Base-by-base conservation (phyloP, 495 filamentous ascomycete genomes). In the Penicillium atrosanguineum region DNA sequence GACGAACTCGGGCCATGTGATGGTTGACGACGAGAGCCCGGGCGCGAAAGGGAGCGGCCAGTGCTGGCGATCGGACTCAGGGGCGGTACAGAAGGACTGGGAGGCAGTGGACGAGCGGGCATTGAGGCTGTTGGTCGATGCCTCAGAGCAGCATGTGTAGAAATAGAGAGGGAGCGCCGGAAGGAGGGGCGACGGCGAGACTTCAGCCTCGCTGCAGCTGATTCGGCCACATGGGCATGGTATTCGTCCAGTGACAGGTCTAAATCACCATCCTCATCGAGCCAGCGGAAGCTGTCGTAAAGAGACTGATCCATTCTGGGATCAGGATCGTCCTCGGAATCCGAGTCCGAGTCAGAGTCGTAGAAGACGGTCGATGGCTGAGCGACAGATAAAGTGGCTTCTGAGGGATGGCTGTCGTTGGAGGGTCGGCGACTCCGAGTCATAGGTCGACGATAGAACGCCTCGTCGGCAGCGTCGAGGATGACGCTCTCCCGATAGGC, bases 211-310 rank as follows among this genome's bases (percentile, higher is more conserved):
- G 19, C 26, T 6, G 60, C 58, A 40, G 70, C 55, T 23, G 71
- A 50, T 48, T 71, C 57, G 18, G 59, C 56, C n/a, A 80, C 60
- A 61, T 76, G 71, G 16, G 63, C 59, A 50, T 80, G 78, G 42
- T 81, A 79, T 51, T 80, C 73, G 53, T 79, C 76, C 28, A 91
- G 74, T 25, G 83, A 81, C 46, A 92, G 69, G 61, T 93, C 86
- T 19, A 93, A 72, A 46, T 88, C 83, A 14, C 86, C 83, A 54
- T 89, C 86, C 54, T 89, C 88, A 23, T 95, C 89, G 48, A 93
- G 72, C 88, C 89, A 91, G 29, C 85, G 82, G 59, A 92, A 88
- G 51, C 78, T 86, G 48, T 90, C 86, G 52, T 82, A 81, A 46
- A 90, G 76, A 37, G 72, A 70, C 45, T 75, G 72, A 49, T 77